These are phyloP conservation scores for Cladosporium sp. DNA, from an alignment of 2,329 filamentous ascomycete species.

Conservation along the genomic window DNA sequence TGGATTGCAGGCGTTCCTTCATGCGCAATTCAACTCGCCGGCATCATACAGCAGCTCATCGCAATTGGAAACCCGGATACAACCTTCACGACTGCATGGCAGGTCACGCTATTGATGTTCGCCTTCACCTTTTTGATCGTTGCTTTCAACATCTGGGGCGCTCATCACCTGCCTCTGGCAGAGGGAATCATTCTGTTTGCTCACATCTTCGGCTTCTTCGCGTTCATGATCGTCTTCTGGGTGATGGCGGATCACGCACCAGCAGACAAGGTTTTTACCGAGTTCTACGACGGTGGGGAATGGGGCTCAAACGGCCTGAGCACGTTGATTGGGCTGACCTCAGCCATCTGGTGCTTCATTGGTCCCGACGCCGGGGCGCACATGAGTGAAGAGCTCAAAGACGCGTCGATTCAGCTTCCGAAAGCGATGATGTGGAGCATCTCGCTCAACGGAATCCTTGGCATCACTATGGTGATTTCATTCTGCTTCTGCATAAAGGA, in stretches of 20 bases:
- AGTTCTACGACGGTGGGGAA: slow-evolving; percentile 33
- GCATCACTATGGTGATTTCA: slow-evolving; percentile 33
- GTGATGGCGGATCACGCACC: slow-evolving; percentile 16
- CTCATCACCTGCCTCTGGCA: slow-evolving; percentile 12
- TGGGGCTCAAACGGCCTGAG: slow-evolving; percentile 28
- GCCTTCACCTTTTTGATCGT: slow-evolving; percentile 4
- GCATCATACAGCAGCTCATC: neutral
- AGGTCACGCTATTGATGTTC: slow-evolving; percentile 34
- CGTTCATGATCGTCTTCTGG: slow-evolving; percentile 14
- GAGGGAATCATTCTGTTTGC: slow-evolving; percentile 15
- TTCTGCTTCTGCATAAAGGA: slow-evolving; percentile 24
- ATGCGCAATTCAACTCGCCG: neutral
- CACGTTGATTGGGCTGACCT: slow-evolving; percentile 9
- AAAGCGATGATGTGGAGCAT: slow-evolving; percentile 31
- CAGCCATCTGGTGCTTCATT: slow-evolving; percentile 9
- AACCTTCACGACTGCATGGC: slow-evolving; percentile 35
- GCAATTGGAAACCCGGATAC: slow-evolving; percentile 33
- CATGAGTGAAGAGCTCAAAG: slow-evolving; percentile 16
- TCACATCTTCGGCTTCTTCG: slow-evolving; percentile 15
- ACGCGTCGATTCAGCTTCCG: slow-evolving; percentile 18
- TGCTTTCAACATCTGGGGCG: slow-evolving; percentile 16
- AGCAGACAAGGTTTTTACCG: slow-evolving; percentile 27
- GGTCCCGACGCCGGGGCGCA: slow-evolving; percentile 7
- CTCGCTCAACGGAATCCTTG: slow-evolving; percentile 30
- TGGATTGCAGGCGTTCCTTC: slow-evolving; percentile 8